A percentile compares a stretch with the other conserved stretches of the same genome.
Evolutionary conservation across 108 stramenopile genomes (phyloP).

Genomic region (Cylindrotheca closterium): DNA sequence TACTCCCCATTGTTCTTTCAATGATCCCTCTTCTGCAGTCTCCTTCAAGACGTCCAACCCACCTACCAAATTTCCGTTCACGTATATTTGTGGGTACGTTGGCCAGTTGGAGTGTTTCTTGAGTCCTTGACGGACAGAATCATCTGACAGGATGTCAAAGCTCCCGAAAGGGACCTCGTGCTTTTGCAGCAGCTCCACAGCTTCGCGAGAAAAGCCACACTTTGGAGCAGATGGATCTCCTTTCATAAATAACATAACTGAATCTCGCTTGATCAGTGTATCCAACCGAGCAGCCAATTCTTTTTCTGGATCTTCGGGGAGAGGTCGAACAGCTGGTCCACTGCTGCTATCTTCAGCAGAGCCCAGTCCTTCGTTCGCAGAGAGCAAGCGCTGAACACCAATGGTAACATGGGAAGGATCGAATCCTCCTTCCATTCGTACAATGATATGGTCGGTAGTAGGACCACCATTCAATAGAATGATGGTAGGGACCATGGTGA

Average conservation of each 20-base stretch:
- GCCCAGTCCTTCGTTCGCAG: neutral
- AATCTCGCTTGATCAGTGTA: slow-evolving; percentile 51
- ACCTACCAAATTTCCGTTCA: slow-evolving; percentile 91
- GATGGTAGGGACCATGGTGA: slow-evolving; percentile 89
- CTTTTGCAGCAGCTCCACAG: slow-evolving; percentile 71
- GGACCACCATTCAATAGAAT: slow-evolving; percentile 66
- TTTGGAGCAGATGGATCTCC: slow-evolving; percentile 81
- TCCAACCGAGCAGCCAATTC: slow-evolving; percentile 54
- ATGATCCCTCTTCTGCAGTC: slow-evolving; percentile 76
- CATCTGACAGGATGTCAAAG: slow-evolving; percentile 87
- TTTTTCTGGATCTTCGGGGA: slow-evolving; percentile 34
- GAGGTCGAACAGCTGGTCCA: slow-evolving; percentile 10
- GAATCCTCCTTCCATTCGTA: slow-evolving; percentile 87
- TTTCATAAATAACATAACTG: slow-evolving; percentile 96
- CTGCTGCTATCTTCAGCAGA: slow-evolving; percentile 11
- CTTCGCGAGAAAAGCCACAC: slow-evolving; percentile 94
- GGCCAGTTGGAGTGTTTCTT: slow-evolving; percentile 92
- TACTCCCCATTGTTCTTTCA: slow-evolving; percentile 56
- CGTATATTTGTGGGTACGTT: slow-evolving; percentile 96
- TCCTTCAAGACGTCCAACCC: slow-evolving; percentile 98
- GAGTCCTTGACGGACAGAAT: slow-evolving; percentile 89
- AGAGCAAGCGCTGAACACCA: slow-evolving; percentile 38
- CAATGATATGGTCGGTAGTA: slow-evolving; percentile 49
- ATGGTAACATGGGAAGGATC: slow-evolving; percentile 73
- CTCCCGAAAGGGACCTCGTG: slow-evolving; percentile 68